These are phyloP conservation scores for Spinacia oleracea DNA, from an alignment of 179 eudicot genomes.

Conservation along the genomic window DNA sequence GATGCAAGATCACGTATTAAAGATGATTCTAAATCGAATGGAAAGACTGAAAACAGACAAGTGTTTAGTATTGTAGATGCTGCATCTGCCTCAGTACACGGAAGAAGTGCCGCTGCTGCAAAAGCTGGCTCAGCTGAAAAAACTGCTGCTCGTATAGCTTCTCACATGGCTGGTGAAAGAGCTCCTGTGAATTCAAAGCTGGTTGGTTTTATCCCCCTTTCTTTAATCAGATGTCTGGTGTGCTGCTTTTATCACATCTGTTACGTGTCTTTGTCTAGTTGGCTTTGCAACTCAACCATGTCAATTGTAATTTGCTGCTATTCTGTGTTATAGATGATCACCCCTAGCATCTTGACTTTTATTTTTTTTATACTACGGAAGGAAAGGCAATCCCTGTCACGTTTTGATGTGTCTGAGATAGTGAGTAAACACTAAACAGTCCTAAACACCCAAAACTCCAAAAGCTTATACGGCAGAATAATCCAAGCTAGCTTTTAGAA, in stretches of 20 bases:
- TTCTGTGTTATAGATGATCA: neutral
- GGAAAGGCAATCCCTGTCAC: neutral
- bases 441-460: neutral
- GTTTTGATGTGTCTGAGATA: neutral
- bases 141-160: constrained; percentile 97
- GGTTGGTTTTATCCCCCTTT: constrained; percentile 55
- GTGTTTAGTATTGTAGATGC: constrained; percentile 89
- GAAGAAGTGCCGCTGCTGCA: constrained; percentile 97
- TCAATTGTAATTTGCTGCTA: neutral
- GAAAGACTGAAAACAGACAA: constrained; percentile 50
- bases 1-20: constrained; percentile 88
- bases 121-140: constrained; percentile 77
- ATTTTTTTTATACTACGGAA: neutral
- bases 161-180: constrained; percentile 97
- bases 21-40: constrained; percentile 60
- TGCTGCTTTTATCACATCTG: neutral
- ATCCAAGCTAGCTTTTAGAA: neutral
- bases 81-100: constrained; percentile 98
- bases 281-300: neutral
- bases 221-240: too few species aligned
- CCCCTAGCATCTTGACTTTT: neutral
- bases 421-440: neutral
- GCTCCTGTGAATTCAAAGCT: constrained; percentile 89
- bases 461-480: neutral
- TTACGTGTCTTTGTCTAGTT: neutral